Evolutionary conservation across 1,284 basidiomycete species (phyloP).

Genomic region (Apiotrichum siamense): DNA sequence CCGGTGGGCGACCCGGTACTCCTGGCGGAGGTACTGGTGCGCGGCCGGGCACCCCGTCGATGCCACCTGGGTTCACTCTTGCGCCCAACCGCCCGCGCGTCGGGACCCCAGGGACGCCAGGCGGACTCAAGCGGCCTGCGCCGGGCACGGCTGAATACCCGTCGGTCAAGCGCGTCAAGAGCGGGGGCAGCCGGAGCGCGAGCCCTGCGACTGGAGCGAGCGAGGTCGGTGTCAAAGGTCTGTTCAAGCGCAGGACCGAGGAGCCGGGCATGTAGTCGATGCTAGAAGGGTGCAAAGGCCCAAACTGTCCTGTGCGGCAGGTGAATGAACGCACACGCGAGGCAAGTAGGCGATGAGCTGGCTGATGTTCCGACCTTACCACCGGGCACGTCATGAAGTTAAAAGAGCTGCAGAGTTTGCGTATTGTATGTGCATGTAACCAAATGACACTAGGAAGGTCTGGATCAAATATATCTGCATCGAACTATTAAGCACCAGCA

Average conservation of each 20-base stretch:
- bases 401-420: no score
- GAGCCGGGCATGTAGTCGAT: not conserved
- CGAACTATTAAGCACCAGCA: no score
- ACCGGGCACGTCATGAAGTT: no score
- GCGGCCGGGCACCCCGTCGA: conserved; percentile 8
- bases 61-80: not conserved
- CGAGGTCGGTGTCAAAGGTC: conserved; percentile 14
- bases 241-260: conserved; percentile 15
- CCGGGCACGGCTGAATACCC: not conserved
- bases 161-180: conserved; percentile 9
- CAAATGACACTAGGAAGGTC: no score
- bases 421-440: no score
- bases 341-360: no score
- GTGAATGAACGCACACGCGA: no score
- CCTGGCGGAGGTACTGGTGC: no score
- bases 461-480: no score
- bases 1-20: not conserved
- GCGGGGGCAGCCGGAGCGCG: conserved; percentile 12
- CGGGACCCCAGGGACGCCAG: conserved; percentile 10
- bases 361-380: no score
- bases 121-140: conserved; percentile 2
- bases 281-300: no score
- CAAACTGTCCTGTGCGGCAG: no score
- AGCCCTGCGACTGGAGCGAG: conserved; percentile 8
- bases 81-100: conserved; percentile 1